These are phyloP conservation scores for Candida smagusa DNA, from an alignment of 1,139 yeast genomes.

Conservation along the genomic window DNA sequence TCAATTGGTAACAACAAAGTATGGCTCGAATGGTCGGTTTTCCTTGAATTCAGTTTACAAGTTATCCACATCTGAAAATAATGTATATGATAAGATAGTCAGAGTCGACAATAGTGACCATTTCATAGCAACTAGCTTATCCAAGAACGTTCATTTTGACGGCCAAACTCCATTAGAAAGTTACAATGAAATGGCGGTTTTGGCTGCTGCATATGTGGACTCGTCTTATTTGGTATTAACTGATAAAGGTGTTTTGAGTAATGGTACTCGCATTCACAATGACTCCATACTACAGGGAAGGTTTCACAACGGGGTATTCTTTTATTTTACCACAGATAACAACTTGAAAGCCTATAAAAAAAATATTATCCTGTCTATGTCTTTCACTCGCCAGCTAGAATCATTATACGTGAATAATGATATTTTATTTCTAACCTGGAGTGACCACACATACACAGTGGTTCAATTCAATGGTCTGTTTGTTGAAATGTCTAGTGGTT, in stretches of 20 bases:
- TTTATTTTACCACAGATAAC: neutral
- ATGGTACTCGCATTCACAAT: neutral
- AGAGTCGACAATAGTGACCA: too few relatives aligned
- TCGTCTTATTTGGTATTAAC: neutral
- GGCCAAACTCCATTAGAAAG: too few relatives aligned
- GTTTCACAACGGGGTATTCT: neutral
- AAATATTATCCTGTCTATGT: neutral
- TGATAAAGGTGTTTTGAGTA: neutral
- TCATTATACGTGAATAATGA: too few relatives aligned
- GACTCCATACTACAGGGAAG: conserved; percentile 1
- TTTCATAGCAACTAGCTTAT: too few relatives aligned
- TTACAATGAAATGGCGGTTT: too few relatives aligned
- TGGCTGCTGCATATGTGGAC: too few relatives aligned
- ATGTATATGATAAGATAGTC: too few relatives aligned
- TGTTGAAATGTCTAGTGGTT: neutral
- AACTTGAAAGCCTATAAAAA: neutral
- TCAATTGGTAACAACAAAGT: conserved; percentile 21
- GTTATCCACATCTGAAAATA: too few relatives aligned
- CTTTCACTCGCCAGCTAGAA: neutral
- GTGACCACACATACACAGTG: conserved; percentile 3
- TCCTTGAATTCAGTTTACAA: too few relatives aligned
- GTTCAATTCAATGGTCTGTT: neutral
- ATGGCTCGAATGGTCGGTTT: neutral
- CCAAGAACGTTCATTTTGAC: too few relatives aligned
- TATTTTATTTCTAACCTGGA: conserved; percentile 2